Base-by-base conservation (phyloP, 129 eudicot species). In the Flaveria ramosissima region DNA sequence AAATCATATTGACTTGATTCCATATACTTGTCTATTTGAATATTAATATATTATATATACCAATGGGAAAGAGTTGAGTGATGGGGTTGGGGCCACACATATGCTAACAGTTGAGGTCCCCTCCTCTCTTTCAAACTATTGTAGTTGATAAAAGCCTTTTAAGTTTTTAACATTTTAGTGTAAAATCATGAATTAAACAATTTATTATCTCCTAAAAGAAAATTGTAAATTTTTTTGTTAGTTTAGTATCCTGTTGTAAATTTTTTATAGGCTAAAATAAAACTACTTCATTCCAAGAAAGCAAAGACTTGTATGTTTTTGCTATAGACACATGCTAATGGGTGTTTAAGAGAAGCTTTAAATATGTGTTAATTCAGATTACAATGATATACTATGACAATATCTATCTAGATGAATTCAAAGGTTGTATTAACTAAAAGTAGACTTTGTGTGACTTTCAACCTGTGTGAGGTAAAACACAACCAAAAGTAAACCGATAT, bases 81-180 rank as follows among this genome's bases (percentile, higher is more conserved):
- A 60, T 60, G 66, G 68, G 71, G 50, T 9, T 60, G 66, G 68
- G 71, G 71, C 23, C 50, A 65, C 71, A 65, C 23, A 65, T 7
- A 65, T 65, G 71, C 13, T 65, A 65, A 16, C 71, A 36, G 15
- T 24, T 65, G 71, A 65, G 50, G 71, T 39, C 71, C 71, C 71
- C 71, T 45, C n/a, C 47, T 11, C 15, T 19, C 7, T 24, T n/a
- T n/a, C n/a, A 2, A 32, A 7, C 8, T 36, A 36, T 21, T 47
- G 57, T 27, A 24, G 45, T 27, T 51, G 57, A 27, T 50, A 50
- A 53, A 26, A 9, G 26, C 36, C 36, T 30, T 30, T 30, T 27
- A 16, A 10, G 11, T 39, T n/a, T 51, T 32, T 27, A 52, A 27
- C 10, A 46, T 21, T 52, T 17, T 14, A 16, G 16, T 26, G 53